These are phyloP conservation scores for Geotrichum aggregatum DNA, from an alignment of 1,139 yeast genomes.

Conservation along the genomic window DNA sequence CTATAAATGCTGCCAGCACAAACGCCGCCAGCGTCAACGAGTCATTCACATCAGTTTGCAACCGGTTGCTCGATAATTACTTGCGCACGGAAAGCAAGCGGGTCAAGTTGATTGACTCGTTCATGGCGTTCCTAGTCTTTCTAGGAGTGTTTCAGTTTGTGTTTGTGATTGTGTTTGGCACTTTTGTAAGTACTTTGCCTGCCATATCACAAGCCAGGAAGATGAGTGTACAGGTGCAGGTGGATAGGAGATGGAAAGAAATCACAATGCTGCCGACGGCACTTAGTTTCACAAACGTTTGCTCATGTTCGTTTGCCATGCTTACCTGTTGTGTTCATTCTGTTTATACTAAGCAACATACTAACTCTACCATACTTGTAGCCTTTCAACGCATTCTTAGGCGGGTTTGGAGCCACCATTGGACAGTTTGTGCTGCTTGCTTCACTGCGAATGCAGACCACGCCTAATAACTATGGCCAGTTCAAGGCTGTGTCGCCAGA, in stretches of 20 bases:
- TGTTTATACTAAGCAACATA: not conserved
- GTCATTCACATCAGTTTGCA: slow-evolving; percentile 10
- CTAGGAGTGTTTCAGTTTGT: slow-evolving; percentile 75
- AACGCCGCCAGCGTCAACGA: not conserved
- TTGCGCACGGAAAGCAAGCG: slow-evolving; percentile 27
- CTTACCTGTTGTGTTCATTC: not conserved
- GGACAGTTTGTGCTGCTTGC: slow-evolving; percentile 89
- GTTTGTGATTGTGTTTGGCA: slow-evolving; percentile 74
- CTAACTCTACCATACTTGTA: slow-evolving; percentile 20
- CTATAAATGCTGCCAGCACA: not conserved
- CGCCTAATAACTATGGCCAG: slow-evolving; percentile 41
- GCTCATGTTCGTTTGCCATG: no score
- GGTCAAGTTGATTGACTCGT: slow-evolving; percentile 65
- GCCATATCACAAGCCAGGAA: not conserved
- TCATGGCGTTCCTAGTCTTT: slow-evolving; percentile 66
- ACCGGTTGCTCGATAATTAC: slow-evolving; percentile 28
- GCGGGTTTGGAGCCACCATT: slow-evolving; percentile 88
- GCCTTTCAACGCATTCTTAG: slow-evolving; percentile 94
- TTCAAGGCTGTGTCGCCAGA: slow-evolving; percentile 63
- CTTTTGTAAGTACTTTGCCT: slow-evolving; percentile 49
- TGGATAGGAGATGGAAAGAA: no score
- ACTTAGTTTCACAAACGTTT: no score
- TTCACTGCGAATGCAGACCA: slow-evolving; percentile 67
- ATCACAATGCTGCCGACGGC: not conserved
- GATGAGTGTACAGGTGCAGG: not conserved